phyloP scores from a whole-genome alignment of 31 red algal species.

The Endocladia muricata region DNA sequence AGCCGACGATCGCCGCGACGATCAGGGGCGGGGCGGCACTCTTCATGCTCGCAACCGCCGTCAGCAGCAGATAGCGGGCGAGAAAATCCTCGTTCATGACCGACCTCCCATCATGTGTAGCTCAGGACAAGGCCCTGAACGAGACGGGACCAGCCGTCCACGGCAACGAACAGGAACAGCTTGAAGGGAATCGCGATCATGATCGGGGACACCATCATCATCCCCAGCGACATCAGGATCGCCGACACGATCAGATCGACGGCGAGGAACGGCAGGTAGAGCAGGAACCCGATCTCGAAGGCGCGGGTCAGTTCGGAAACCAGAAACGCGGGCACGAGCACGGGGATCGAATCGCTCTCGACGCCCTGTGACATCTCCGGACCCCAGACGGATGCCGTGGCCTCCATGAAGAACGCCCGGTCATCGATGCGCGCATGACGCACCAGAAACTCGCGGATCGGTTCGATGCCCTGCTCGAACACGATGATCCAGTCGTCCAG shows the following conservation, averaged over 20 bases:
- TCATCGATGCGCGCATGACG: not conserved
- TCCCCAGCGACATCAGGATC: not conserved
- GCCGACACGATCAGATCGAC: not conserved
- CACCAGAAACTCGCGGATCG: not conserved
- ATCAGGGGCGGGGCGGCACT: not conserved
- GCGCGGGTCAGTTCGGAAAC: not conserved
- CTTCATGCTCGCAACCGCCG: not conserved
- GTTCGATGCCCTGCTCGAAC: not conserved
- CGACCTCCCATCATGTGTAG: not conserved
- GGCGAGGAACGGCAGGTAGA: not conserved
- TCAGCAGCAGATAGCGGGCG: not conserved
- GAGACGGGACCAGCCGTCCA: not conserved
- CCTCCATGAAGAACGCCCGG: not conserved
- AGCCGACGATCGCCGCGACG: not conserved
- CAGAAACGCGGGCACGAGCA: not conserved
- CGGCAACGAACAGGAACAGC: not conserved
- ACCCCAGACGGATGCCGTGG: not conserved
- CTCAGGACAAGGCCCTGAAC: not conserved
- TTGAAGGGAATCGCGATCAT: not conserved
- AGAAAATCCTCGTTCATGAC: not conserved
- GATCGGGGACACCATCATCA: constrained; percentile 2
- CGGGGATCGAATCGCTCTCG: not conserved
- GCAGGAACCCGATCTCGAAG: not conserved
- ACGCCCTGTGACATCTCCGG: not conserved
- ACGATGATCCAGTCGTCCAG: not conserved